These are phyloP conservation scores for Umbelopsis isabellina DNA, from an alignment of 192 early-diverging fungal genomes.

Conservation along the genomic window DNA sequence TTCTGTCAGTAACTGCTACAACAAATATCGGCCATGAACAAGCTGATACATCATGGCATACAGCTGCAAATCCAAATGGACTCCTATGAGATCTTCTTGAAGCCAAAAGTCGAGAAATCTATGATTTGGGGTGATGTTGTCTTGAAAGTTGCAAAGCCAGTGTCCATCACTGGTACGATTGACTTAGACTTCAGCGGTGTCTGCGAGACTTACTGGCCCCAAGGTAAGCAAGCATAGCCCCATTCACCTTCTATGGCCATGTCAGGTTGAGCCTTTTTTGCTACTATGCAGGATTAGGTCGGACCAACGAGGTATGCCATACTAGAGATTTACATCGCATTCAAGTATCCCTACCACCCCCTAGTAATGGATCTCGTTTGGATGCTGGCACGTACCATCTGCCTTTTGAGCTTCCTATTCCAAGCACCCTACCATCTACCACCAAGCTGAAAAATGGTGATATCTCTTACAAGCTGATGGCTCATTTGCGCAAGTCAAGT, in stretches of 20 bases:
- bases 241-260: no score
- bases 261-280: neutral
- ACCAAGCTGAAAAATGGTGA: slow-evolving; percentile 19
- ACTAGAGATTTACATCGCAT: slow-evolving; percentile 24
- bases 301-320: neutral
- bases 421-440: slow-evolving; percentile 28
- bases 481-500: neutral
- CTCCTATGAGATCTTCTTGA: neutral
- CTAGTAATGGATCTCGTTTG: slow-evolving; percentile 24
- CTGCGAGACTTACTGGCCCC: neutral
- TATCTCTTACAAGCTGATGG: slow-evolving; percentile 33
- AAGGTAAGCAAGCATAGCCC: neutral
- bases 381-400: slow-evolving; percentile 29
- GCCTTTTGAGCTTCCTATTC: slow-evolving; percentile 41
- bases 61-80: slow-evolving; percentile 7
- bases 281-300: neutral
- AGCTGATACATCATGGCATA: neutral
- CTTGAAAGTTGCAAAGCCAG: slow-evolving; percentile 24
- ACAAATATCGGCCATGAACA: no score
- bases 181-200: slow-evolving; percentile 34
- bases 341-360: slow-evolving; percentile 35
- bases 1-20: no score
- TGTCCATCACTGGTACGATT: slow-evolving; percentile 27
- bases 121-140: slow-evolving; percentile 38
- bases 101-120: slow-evolving; percentile 19